Evolutionary conservation across 192 early-diverging fungal species (phyloP).

Genomic region (Coemansia sp.): DNA sequence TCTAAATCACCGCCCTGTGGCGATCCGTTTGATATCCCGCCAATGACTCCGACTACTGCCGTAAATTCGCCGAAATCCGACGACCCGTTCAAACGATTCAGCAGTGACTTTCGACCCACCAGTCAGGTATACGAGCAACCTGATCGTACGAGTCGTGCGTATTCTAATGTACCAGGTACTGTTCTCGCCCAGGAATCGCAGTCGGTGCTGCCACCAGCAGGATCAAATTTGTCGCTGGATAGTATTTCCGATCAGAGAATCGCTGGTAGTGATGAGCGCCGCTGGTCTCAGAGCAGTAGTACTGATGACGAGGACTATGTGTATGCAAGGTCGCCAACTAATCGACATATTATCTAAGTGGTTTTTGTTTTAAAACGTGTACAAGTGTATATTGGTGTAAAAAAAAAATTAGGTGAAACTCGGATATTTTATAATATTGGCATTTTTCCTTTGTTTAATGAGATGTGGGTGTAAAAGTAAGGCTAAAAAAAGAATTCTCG

Average conservation of each 20-base stretch:
- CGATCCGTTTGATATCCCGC: slow-evolving; percentile 45
- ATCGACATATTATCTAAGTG: slow-evolving; percentile 4
- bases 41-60: slow-evolving; percentile 12
- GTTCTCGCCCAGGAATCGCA: slow-evolving; percentile 13
- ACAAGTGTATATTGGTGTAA: background rate
- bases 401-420: background rate
- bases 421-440: background rate
- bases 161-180: background rate
- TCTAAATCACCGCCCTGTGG: background rate
- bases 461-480: too few relatives aligned
- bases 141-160: background rate
- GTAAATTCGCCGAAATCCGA: slow-evolving; percentile 17
- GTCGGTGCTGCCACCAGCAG: background rate
- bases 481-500: too few relatives aligned
- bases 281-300: background rate
- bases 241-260: background rate
- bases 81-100: slow-evolving; percentile 15
- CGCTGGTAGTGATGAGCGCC: background rate
- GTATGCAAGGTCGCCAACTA: background rate
- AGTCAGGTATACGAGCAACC: background rate
- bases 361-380: background rate
- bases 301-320: background rate
- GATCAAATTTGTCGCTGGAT: background rate
- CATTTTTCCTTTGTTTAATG: too few relatives aligned
- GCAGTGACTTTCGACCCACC: slow-evolving; percentile 4